Base-by-base conservation (phyloP, 345 rosid species). In the Mangifera indica region DNA sequence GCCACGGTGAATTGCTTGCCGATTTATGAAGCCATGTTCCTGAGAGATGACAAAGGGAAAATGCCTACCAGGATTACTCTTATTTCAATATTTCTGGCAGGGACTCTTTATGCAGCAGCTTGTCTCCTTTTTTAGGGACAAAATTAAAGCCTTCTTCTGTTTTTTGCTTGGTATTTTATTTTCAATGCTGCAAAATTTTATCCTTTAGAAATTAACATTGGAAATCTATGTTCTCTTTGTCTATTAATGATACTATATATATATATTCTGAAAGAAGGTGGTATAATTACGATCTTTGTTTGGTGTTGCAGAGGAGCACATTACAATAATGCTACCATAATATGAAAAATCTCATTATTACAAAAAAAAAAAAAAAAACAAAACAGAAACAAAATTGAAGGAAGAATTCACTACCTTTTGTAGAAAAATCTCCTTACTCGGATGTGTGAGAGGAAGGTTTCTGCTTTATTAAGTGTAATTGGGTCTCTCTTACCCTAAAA, bases 41-140 rank as follows among this genome's bases (percentile, higher is more conserved):
- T 87, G 25, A 88, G 96, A 74, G 87, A 34, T 26, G 91, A 91
- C 48, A 66, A 77, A 32, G 96, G 96, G 21, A 86, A 76, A 54
- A 55, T 89, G 76, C 80, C 89, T 15, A 53, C 73, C 20, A 63
- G 48, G 26, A 69, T 79, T 37, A 84, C 80, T 7, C 3, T 76
- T 55, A 49, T 63, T 25, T 80, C 87, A 26, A 44, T 63, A 24
- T 51, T 82, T 64, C 40, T 87, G 17, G 63, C 86, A 1, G 63
- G 61, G 18, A 75, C 67, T 72, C 80, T 89, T 46, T 74, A 46
- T 12, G 12, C 46, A 0, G 66, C 21, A n/a, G 53, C 82, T 75
- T 83, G 72, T 78, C 66, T 79, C 15, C 24, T 81, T 52, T 22
- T 78, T 64, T 66, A 78, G 77, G 74, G 76, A 66, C 8, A 66